Conservation (phyloP, 805 yeast species). For the Lipomyces sp. region DNA sequence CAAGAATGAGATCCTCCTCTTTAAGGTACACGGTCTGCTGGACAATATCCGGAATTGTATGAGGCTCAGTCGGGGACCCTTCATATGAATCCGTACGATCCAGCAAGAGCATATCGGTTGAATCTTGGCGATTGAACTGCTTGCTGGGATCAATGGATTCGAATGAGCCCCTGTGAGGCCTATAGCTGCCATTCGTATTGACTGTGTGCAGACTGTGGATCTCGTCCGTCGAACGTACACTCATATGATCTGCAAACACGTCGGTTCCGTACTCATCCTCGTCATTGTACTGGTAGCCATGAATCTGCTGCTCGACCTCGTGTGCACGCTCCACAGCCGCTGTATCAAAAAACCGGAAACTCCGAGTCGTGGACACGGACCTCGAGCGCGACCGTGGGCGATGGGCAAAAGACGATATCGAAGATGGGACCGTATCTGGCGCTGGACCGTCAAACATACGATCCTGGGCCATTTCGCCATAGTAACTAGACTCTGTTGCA, state of each 20-base stretch:
- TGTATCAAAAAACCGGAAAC: slow-evolving; percentile 80
- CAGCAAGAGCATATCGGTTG: slow-evolving; percentile 17
- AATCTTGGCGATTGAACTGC: slow-evolving; percentile 11
- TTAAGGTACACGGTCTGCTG: slow-evolving; percentile 86
- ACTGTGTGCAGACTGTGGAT: slow-evolving; percentile 34
- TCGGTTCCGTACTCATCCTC: slow-evolving; percentile 45
- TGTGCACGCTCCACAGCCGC: slow-evolving; percentile 80
- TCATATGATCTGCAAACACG: slow-evolving; percentile 26
- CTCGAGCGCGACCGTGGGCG: slow-evolving; percentile 31
- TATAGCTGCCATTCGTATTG: slow-evolving; percentile 3
- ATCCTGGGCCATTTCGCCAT: slow-evolving; percentile 40
- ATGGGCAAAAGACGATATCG: slow-evolving; percentile 39
- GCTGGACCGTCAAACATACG: slow-evolving; percentile 41
- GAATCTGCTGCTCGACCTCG: slow-evolving; percentile 43
- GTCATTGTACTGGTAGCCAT: slow-evolving; percentile 43
- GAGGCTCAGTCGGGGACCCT: background rate
- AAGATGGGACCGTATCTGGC: slow-evolving; percentile 40
- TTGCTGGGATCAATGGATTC: slow-evolving; percentile 2
- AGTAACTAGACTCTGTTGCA: slow-evolving; percentile 32
- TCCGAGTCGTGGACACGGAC: slow-evolving; percentile 37
- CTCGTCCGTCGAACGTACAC: slow-evolving; percentile 20
- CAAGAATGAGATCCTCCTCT: slow-evolving; percentile 93
- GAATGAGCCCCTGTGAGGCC: background rate
- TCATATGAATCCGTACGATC: slow-evolving; percentile 11
- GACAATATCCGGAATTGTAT: slow-evolving; percentile 8